Evolutionary conservation across 345 rosid genomes (phyloP), one percentile per base, ranked within the genome.

Genomic region (Populus nigra): DNA sequence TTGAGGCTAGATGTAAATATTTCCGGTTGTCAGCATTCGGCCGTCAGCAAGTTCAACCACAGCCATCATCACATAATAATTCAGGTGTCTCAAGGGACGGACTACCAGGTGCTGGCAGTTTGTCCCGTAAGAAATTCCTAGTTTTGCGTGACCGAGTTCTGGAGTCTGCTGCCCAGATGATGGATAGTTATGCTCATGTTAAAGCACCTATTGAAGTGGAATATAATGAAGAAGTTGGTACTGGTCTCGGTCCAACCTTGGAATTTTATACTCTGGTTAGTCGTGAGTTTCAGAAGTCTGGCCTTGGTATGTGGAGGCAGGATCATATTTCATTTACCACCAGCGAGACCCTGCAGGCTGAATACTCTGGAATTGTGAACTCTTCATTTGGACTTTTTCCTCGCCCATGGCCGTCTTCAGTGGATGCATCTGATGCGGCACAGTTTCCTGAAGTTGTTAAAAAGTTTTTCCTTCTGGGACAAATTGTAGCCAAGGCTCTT

Each of bases 221-320:
- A 76, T 95, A 93, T 78, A 81, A 80, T 82, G 99, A 91, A 84
- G 99, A 95, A 90, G 97, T 95, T 8, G 99, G 99, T 65, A 92
- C 97, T 22, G 99, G 99, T 78, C 98, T 95, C 79, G 99, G 99
- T 83, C 99, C 99, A 47, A 95, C 98, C 15, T 79, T 95, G 85
- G 99, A 95, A 86, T 95, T 93, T 76, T 95, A 88, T 78, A 93
- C 99, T 53, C 85, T 93, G 72, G 94, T 95, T 69, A 88, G 98
- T 84, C 91, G 84, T 47, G 99, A 90, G 85, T 90, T 93, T 88
- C 99, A 93, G 82, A 90, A 88, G 76, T 79, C 79, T 6, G 90
- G 90, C 76, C 88, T 90, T 84, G 89, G 89, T 72, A 89, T 95
- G 93, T 95, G 99, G 99, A 92, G 99, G 82, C 89, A 80, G 81